Evolutionary conservation across 2,329 filamentous ascomycete species (phyloP).

Genomic region (Aureobasidium subglaciale): DNA sequence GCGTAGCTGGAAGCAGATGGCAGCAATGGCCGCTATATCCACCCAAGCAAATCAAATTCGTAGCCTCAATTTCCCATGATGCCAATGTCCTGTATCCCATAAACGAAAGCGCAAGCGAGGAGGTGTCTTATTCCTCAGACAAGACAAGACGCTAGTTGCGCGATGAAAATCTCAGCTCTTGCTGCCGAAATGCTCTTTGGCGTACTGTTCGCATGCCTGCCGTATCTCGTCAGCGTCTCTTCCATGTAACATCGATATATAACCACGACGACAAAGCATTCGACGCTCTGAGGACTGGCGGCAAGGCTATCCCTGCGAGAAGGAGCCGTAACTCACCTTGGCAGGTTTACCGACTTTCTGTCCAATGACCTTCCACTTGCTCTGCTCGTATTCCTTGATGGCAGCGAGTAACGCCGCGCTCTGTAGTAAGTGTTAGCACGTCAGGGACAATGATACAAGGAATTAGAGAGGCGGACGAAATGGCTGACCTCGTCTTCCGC

Average conservation of each 20-base stretch:
- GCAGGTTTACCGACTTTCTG: slow-evolving; percentile 96
- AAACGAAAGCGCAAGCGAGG: no score
- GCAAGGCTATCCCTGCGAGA: not conserved
- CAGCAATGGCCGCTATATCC: no score
- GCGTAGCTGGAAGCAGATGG: no score
- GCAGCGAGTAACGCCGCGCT: slow-evolving; percentile 66
- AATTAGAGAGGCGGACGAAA: slow-evolving; percentile 33
- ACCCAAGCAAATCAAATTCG: no score
- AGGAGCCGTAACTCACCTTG: slow-evolving; percentile 52
- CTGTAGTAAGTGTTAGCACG: slow-evolving; percentile 12
- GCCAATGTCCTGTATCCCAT: no score
- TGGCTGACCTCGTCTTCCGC: slow-evolving; percentile 83
- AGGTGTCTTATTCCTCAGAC: no score
- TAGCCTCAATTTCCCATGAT: no score
- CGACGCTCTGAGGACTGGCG: no score
- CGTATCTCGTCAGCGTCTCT: not conserved
- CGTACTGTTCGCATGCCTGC: slow-evolving; percentile 83
- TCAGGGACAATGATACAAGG: slow-evolving; percentile 2
- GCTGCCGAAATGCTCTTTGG: slow-evolving; percentile 83
- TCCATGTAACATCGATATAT: no score
- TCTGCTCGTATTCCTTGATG: slow-evolving; percentile 97
- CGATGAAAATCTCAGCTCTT: slow-evolving; percentile 28
- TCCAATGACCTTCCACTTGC: slow-evolving; percentile 97
- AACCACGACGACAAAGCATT: no score
- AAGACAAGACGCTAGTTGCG: no score